A percentile compares a stretch with the other conserved stretches of the same genome.
phyloP scores from a whole-genome alignment of 139 green algal species.

The Volvox africanus region DNA sequence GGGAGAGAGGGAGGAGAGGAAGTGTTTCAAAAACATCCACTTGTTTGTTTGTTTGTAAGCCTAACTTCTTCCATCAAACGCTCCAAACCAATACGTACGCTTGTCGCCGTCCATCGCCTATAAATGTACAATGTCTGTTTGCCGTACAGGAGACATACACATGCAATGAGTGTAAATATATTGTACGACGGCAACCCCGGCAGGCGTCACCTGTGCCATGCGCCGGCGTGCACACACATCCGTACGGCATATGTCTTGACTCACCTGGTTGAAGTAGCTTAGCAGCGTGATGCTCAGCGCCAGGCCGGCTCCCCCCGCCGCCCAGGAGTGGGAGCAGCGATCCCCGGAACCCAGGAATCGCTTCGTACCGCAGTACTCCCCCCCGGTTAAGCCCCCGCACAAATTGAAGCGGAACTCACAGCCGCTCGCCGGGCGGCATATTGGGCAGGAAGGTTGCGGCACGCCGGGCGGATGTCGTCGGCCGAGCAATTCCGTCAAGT shows the following conservation, averaged over 20 bases:
- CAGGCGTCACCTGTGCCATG: too few species aligned
- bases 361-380: not conserved
- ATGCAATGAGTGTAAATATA: too few species aligned
- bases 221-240: too few species aligned
- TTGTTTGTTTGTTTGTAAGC: too few species aligned
- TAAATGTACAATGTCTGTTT: too few species aligned
- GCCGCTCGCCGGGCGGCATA: slow-evolving; percentile 27
- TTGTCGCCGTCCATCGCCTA: too few species aligned
- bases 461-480: slow-evolving; percentile 3
- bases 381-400: slow-evolving; percentile 7
- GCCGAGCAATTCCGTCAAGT: slow-evolving; percentile 28
- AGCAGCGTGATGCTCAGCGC: slow-evolving; percentile 1
- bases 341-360: slow-evolving; percentile 24
- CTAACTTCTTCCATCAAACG: too few species aligned
- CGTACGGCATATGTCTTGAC: not conserved
- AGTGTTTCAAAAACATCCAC: too few species aligned
- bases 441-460: slow-evolving; percentile 15
- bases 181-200: too few species aligned
- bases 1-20: too few species aligned
- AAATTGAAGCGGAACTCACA: slow-evolving; percentile 41
- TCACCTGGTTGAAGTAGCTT: slow-evolving; percentile 30
- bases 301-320: not conserved
- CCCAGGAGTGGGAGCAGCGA: slow-evolving; percentile 9
- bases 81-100: too few species aligned
- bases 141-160: too few species aligned